Evolutionary conservation across 176 grass and related monocot genomes (phyloP), one percentile per base, ranked within the genome.

Genomic region (Cenchrus fungigraminus): DNA sequence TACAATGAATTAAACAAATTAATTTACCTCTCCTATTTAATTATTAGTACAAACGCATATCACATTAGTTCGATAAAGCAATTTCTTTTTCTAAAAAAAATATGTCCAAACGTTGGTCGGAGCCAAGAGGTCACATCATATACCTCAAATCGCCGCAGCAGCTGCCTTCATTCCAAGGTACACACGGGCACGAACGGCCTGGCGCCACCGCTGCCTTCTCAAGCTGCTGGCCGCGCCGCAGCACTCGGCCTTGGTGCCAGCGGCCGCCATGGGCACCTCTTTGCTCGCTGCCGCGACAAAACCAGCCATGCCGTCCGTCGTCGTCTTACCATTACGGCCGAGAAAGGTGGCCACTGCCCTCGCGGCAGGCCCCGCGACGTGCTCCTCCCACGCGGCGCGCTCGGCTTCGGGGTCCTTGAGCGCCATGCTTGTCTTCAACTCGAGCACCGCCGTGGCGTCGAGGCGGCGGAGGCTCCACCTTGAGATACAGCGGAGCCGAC

Each of bases 321-420:
- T 11, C 47, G 8, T 49, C 3, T 17, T 22, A 14, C 62, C 4
- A 1, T 63, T 62, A 31, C 9, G 69, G 51, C 58, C 71, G 8
- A 44, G 61, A 20, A 84, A 76, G 37, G 4, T 31, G 2, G 53
- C 61, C 1, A 84, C 82, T 9, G 19, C 49, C 31, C 34, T 17
- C 8, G 82, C 12, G 2, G 82, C 82, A 16, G 72, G 82, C 20
- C 6, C 61, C 4, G 64, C 72, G 15, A 68, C 73, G 34, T 77
- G 72, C 44, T 72, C 9, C 72, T 84, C 72, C 82, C 82, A 84
- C 49, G 62, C 47, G 50, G 73, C 34, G 45, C 59, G 45, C 71
- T 84, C 64, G n/a, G 46, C 28, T 9, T 34, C 76, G 2, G 34
- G 5, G 51, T 78, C 71, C 34, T 10, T 68, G 34, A 25, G 22